A percentile compares a stretch with the other conserved stretches of the same genome.
Evolutionary conservation across 108 stramenopile species (phyloP).

Genomic region (Cyclotella atomus): DNA sequence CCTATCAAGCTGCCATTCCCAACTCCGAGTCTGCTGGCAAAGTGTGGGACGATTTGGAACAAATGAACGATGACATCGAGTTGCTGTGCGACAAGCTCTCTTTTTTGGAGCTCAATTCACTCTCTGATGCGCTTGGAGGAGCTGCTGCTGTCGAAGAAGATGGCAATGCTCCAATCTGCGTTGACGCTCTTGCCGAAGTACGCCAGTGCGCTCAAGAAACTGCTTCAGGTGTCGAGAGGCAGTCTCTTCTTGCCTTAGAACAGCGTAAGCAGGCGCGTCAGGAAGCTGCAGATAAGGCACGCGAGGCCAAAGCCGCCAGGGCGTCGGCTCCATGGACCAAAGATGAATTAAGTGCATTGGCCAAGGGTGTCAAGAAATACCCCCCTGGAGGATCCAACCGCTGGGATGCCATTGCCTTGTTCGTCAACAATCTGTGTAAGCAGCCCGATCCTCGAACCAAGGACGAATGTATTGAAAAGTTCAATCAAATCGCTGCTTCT

Average conservation of each 20-base stretch:
- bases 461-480: slow-evolving; percentile 96
- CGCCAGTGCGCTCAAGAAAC: slow-evolving; percentile 36
- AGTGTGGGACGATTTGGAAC: slow-evolving; percentile 55
- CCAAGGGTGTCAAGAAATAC: slow-evolving; percentile 95
- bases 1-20: slow-evolving; percentile 49
- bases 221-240: slow-evolving; percentile 37
- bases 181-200: slow-evolving; percentile 39
- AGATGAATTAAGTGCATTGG: slow-evolving; percentile 89
- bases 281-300: slow-evolving; percentile 44
- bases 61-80: slow-evolving; percentile 70
- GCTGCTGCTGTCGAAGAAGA: slow-evolving; percentile 35
- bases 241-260: slow-evolving; percentile 38
- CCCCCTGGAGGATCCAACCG: slow-evolving; percentile 93
- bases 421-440: slow-evolving; percentile 83
- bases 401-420: slow-evolving; percentile 94
- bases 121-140: slow-evolving; percentile 44
- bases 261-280: slow-evolving; percentile 36
- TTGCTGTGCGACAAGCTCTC: slow-evolving; percentile 52
- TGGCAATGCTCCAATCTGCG: slow-evolving; percentile 17
- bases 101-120: slow-evolving; percentile 31
- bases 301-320: slow-evolving; percentile 47
- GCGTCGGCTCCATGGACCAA: slow-evolving; percentile 82
- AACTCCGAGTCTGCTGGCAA: slow-evolving; percentile 53
- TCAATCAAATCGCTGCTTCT: slow-evolving; percentile 66
- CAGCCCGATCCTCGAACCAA: slow-evolving; percentile 81